Base-by-base conservation (phyloP, 305 asterid genomes). In the Plantago lanceolata region DNA sequence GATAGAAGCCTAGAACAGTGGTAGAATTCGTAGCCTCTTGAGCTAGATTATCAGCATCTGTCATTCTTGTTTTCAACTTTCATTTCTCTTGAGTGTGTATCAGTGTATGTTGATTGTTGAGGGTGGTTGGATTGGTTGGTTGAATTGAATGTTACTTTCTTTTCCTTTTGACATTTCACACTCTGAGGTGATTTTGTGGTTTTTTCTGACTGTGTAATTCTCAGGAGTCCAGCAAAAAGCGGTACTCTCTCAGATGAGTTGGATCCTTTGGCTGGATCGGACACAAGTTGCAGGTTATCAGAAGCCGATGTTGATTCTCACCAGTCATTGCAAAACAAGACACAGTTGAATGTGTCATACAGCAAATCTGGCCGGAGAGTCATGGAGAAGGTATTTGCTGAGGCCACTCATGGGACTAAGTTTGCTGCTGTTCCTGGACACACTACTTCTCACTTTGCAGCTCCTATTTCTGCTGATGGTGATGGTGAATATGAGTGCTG, bases 161-260 rank as follows among this genome's bases (percentile, higher is more conserved):
- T 19, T 37, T 19, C 0, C 20, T 59, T 31, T 14, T 20, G 47
- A 40, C 11, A 40, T 40, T 40, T 40, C 12, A 40, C 12, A 4
- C 5, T 33, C 9, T 24, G 28, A 59, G 37, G 67, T 62, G 45
- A 58, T 61, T 49, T 48, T 56, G 64, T 65, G 63, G 7, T 40
- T 71, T 71, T 31, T 37, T 52, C 73, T 75, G 66, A 67, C 50
- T 75, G 31, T 2, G 55, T 4, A 61, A 17, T 58, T 37, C 29
- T n/a, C 68, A 90, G 96, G 96, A 90, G 90, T 78, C 91, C 90
- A 59, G 82, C 78, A 44, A 87, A 80, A 56, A 85, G 95, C 58
- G 94, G 76, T 24, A 73, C 84, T 61, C 43, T 83, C 57, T 85
- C 88, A 5, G 82, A 76, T 72, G 94, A 84, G 69, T 68, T 87